These are phyloP conservation scores for Boletellus emodensis DNA, from an alignment of 768 basidiomycete genomes.

Conservation along the genomic window DNA sequence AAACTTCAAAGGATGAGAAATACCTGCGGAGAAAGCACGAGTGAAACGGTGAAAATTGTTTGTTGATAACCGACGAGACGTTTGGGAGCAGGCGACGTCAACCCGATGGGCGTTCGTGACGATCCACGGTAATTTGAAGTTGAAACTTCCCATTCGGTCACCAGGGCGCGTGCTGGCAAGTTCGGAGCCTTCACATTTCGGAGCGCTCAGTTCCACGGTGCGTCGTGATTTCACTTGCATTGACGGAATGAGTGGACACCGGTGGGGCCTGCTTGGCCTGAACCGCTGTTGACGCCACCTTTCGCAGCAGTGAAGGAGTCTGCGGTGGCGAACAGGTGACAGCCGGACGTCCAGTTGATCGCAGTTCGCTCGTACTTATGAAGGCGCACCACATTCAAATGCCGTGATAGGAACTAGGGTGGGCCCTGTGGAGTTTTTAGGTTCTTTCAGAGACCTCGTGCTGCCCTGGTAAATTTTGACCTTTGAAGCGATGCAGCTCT, in stretches of 20 bases:
- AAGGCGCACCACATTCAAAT: background rate
- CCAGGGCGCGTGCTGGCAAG: background rate
- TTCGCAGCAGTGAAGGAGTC: background rate
- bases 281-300: conserved; percentile 6
- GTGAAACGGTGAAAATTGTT: background rate
- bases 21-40: background rate
- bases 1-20: background rate
- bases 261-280: no score
- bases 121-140: background rate
- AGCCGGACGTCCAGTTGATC: conserved; percentile 5
- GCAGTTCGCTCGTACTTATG: background rate
- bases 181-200: background rate
- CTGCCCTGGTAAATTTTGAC: background rate
- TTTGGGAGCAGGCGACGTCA: background rate
- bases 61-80: background rate
- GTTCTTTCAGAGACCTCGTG: background rate
- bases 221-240: conserved; percentile 1
- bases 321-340: background rate
- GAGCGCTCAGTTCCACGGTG: background rate
- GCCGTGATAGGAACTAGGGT: background rate
- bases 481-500: no score
- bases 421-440: background rate
- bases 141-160: background rate
- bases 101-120: background rate
- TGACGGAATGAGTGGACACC: background rate